Evolutionary conservation across 2,329 filamentous ascomycete genomes (phyloP).

Genomic region (Pseudogymnoascus sp.): DNA sequence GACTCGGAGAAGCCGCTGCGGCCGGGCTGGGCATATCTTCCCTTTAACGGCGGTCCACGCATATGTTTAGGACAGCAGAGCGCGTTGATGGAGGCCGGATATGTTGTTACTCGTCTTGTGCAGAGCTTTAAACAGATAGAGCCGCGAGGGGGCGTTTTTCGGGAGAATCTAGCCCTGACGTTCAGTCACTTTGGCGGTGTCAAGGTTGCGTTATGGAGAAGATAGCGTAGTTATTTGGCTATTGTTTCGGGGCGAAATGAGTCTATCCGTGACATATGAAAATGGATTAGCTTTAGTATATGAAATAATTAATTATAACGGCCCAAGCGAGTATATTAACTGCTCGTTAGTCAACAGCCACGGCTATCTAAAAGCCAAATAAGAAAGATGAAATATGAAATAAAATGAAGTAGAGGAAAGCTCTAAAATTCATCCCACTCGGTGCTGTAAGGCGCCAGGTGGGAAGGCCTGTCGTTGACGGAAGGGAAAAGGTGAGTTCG

Average conservation of each 20-base stretch:
- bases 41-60: constrained; percentile 42
- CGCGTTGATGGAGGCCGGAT: constrained; percentile 30
- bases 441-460: neutral
- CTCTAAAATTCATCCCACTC: neutral
- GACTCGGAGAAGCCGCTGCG: too few relatives aligned
- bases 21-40: constrained; percentile 39
- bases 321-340: too few relatives aligned
- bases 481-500: neutral
- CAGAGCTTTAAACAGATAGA: constrained; percentile 29
- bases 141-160: constrained; percentile 16
- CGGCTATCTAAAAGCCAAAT: neutral
- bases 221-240: neutral
- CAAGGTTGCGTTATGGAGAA: neutral
- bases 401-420: neutral
- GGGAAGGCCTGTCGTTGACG: neutral
- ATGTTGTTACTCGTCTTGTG: constrained; percentile 28
- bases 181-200: neutral
- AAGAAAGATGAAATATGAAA: neutral
- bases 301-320: too few relatives aligned
- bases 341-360: neutral
- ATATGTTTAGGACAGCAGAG: constrained; percentile 39
- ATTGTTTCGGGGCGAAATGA: neutral
- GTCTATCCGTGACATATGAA: neutral
- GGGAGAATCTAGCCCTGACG: constrained; percentile 22
- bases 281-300: too few relatives aligned